phyloP scores from a whole-genome alignment of 306 rosid species.

The Hippophae gyantsensis region DNA sequence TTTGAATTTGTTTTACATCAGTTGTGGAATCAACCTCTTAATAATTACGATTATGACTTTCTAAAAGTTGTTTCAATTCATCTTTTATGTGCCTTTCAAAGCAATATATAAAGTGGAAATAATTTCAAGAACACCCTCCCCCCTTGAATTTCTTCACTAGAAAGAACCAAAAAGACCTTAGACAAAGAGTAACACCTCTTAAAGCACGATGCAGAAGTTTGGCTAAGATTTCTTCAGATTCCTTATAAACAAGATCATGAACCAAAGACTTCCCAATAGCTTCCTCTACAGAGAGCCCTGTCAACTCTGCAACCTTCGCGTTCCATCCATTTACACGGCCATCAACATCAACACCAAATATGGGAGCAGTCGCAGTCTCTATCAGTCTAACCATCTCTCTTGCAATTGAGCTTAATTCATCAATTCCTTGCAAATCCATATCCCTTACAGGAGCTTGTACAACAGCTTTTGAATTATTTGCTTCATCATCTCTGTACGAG shows the following conservation, averaged over 20 bases:
- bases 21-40: too few species aligned
- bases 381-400: slow-evolving; percentile 81
- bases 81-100: too few species aligned
- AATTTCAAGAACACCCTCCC: too few species aligned
- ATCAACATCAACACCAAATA: slow-evolving; percentile 60
- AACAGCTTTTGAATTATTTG: slow-evolving; percentile 26
- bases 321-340: slow-evolving; percentile 85
- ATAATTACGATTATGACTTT: too few species aligned
- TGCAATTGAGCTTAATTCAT: slow-evolving; percentile 64
- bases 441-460: slow-evolving; percentile 18
- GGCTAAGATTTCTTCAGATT: slow-evolving; percentile 36
- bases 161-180: neutral
- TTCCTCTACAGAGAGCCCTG: slow-evolving; percentile 37
- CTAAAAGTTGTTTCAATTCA: too few species aligned
- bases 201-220: slow-evolving; percentile 40
- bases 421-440: slow-evolving; percentile 21
- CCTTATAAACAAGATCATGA: slow-evolving; percentile 48
- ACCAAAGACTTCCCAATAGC: slow-evolving; percentile 68
- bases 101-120: too few species aligned
- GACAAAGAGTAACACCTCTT: slow-evolving; percentile 40
- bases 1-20: too few species aligned
- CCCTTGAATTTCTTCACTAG: too few species aligned
- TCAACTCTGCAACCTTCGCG: slow-evolving; percentile 56
- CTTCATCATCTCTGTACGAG: slow-evolving; percentile 35
- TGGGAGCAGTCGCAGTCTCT: slow-evolving; percentile 76